A percentile compares a stretch with the other conserved stretches of the same genome.
These are phyloP conservation scores for Geranium rotundifolium DNA, from an alignment of 345 rosid genomes.

Conservation along the genomic window DNA sequence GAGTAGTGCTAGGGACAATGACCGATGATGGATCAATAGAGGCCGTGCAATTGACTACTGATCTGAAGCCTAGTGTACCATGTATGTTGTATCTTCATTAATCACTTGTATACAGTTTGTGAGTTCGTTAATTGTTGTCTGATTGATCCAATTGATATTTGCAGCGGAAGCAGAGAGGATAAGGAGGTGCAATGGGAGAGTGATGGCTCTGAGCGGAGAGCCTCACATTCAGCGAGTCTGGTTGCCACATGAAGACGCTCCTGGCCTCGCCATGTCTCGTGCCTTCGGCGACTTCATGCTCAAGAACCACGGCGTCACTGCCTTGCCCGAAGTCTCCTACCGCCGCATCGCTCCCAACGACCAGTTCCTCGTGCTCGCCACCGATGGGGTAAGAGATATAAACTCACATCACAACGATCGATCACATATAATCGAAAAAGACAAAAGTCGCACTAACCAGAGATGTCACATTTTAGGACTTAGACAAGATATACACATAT, in stretches of 20 bases:
- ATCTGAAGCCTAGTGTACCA: conserved; percentile 66
- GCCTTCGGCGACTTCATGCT: conserved; percentile 77
- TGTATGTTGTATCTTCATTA: conserved; percentile 26
- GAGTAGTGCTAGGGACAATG: conserved; percentile 58
- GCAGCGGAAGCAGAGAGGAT: conserved; percentile 80
- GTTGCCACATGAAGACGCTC: conserved; percentile 65
- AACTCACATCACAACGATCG: background rate
- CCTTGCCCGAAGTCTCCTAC: conserved; percentile 52
- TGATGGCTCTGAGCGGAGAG: conserved; percentile 53
- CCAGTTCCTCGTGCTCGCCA: conserved; percentile 60
- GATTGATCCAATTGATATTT: background rate
- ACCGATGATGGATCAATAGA: conserved; percentile 24
- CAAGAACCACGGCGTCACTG: conserved; percentile 59
- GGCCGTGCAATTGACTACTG: conserved; percentile 60
- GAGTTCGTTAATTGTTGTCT: background rate
- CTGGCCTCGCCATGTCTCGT: conserved; percentile 95
- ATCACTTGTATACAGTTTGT: background rate
- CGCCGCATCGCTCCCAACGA: conserved; percentile 43
- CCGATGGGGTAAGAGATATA: conserved; percentile 55
- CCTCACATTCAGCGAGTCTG: conserved; percentile 78
- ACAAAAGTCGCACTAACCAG: no score
- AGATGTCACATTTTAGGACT: no score
- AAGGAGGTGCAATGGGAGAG: conserved; percentile 60
- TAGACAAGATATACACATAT: no score
- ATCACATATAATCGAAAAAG: no score